A percentile compares a stretch with the other conserved stretches of the same genome.
phyloP scores from a whole-genome alignment of 176 grass and related monocot genomes.

The Oryza australiensis region DNA sequence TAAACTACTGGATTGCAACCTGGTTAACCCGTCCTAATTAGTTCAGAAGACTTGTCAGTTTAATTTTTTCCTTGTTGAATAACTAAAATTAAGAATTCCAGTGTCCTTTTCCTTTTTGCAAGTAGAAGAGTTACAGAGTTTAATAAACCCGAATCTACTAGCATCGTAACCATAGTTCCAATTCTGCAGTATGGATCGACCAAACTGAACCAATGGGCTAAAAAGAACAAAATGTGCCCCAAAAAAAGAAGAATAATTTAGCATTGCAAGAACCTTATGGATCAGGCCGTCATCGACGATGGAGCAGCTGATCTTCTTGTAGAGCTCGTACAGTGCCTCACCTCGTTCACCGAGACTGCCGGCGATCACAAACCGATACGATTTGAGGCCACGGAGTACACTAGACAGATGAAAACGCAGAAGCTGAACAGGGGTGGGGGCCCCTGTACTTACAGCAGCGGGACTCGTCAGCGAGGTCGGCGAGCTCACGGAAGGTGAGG shows the following conservation, averaged over 20 bases:
- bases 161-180: background rate
- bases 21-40: background rate
- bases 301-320: constrained; percentile 54
- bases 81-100: background rate
- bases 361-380: background rate
- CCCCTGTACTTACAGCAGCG: constrained; percentile 38
- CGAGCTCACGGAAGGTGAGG: constrained; percentile 32
- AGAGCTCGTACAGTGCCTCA: constrained; percentile 57
- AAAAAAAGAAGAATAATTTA: background rate
- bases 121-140: background rate
- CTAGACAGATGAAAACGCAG: background rate
- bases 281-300: constrained; percentile 53
- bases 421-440: background rate
- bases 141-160: background rate
- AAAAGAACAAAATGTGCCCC: background rate
- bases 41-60: background rate
- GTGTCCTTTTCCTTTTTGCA: background rate
- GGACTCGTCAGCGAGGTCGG: constrained; percentile 50
- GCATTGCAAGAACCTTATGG: constrained; percentile 38
- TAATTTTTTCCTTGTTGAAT: background rate
- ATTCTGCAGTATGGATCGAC: background rate
- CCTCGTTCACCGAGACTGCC: constrained; percentile 61
- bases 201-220: background rate
- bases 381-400: constrained; percentile 19
- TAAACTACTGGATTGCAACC: background rate